Conservation (phyloP, 306 rosid species). For the Alnus rubra region DNA sequence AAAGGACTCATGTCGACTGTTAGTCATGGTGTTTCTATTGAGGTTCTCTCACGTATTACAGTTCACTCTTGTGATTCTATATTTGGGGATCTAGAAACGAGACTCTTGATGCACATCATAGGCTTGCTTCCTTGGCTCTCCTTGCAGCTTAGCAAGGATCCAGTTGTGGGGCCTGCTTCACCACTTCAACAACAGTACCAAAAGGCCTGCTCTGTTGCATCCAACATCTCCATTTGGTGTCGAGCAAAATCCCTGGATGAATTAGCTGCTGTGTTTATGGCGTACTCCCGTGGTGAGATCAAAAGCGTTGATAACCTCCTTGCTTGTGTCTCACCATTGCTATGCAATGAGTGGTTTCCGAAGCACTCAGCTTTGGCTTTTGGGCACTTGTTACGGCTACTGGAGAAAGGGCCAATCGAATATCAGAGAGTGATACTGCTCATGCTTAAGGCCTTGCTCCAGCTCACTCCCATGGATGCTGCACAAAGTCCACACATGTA, state of each 20-base stretch:
- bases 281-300: conserved; percentile 88
- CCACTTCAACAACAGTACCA: conserved; percentile 89
- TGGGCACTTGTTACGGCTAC: conserved; percentile 84
- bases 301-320: conserved; percentile 75
- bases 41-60: conserved; percentile 86
- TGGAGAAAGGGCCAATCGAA: conserved; percentile 93
- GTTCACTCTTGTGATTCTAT: conserved; percentile 97
- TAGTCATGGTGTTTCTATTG: conserved; percentile 89
- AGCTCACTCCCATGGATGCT: conserved; percentile 98
- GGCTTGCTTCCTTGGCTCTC: conserved; percentile 99
- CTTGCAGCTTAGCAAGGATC: conserved; percentile 87
- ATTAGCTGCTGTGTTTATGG: conserved; percentile 78
- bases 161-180: conserved; percentile 74
- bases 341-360: conserved; percentile 95
- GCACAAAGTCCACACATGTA: conserved; percentile 98
- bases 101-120: conserved; percentile 96
- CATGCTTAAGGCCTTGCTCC: conserved; percentile 93
- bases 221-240: conserved; percentile 90
- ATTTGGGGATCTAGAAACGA: conserved; percentile 88
- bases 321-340: conserved; percentile 86
- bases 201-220: conserved; percentile 91
- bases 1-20: conserved; percentile 93
- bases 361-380: conserved; percentile 91
- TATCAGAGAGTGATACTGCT: conserved; percentile 96
- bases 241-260: conserved; percentile 87